Conservation (phyloP, 192 early-diverging fungal species). For the Blastocladiella britannica region DNA sequence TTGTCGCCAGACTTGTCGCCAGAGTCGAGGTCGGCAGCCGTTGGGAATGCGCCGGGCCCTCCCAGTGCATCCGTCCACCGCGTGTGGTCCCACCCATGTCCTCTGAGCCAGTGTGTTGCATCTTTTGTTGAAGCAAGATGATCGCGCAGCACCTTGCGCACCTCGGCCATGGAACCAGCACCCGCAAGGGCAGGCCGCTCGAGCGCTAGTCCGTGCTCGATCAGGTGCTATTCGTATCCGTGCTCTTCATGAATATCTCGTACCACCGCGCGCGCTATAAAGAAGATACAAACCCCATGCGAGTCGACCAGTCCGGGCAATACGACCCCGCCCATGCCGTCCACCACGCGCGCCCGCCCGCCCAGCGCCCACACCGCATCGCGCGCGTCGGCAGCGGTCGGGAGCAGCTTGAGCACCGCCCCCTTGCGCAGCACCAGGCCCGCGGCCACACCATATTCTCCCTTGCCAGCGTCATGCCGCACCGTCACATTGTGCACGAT, state of each 20-base stretch:
- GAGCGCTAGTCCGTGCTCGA: not conserved
- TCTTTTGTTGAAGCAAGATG: not conserved
- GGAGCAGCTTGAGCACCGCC: not conserved
- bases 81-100: not conserved
- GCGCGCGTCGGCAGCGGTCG: not conserved
- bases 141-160: not conserved
- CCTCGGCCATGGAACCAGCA: not conserved
- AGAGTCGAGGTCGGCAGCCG: not conserved
- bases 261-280: not conserved
- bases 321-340: not conserved
- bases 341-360: not conserved
- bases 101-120: not conserved
- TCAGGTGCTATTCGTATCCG: not conserved
- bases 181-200: not conserved
- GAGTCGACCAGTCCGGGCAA: not conserved
- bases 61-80: not conserved
- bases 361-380: not conserved
- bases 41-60: not conserved
- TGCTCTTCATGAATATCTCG: not conserved
- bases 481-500: not conserved
- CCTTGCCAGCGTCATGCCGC: too few relatives aligned
- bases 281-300: not conserved
- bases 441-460: too few relatives aligned
- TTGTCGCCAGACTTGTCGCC: not conserved
- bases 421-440: not conserved